phyloP scores from a whole-genome alignment of 2,329 filamentous ascomycete genomes.

The Diaporthe citrichinensis region DNA sequence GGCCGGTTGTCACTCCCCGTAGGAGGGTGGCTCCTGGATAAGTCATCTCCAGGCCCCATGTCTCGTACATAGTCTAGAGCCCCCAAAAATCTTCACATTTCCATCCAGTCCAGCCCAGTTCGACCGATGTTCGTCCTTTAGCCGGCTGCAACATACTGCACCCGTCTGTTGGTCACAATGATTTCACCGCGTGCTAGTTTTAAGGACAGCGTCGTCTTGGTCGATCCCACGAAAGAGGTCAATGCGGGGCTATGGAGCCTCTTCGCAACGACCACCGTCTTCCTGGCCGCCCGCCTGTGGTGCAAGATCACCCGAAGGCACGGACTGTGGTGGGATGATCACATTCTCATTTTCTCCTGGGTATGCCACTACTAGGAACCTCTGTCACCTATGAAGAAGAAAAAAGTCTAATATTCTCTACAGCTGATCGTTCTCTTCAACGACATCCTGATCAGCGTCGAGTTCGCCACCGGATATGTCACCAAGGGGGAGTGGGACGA shows the following conservation, averaged over 20 bases:
- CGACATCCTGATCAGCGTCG: conserved; percentile 28
- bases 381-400: no score
- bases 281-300: conserved; percentile 33
- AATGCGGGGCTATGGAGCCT: conserved; percentile 32
- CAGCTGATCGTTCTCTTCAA: conserved; percentile 21
- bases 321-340: conserved; percentile 37
- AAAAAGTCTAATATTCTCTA: background rate
- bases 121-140: conserved; percentile 12
- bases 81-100: conserved; percentile 1
- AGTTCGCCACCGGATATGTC: conserved; percentile 33
- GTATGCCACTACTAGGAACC: background rate
- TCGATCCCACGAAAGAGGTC: conserved; percentile 30
- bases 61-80: conserved; percentile 22
- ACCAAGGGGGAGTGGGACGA: conserved; percentile 35
- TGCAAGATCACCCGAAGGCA: conserved; percentile 35
- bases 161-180: conserved; percentile 12
- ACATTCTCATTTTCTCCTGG: conserved; percentile 35
- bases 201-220: conserved; percentile 13
- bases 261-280: conserved; percentile 19
- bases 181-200: conserved; percentile 14
- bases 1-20: background rate
- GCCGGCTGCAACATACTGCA: background rate
- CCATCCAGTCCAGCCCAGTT: background rate
- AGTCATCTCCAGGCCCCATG: conserved; percentile 25
- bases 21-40: conserved; percentile 25